Evolutionary conservation across 306 rosid species (phyloP).

Genomic region (Rosa lucieae): DNA sequence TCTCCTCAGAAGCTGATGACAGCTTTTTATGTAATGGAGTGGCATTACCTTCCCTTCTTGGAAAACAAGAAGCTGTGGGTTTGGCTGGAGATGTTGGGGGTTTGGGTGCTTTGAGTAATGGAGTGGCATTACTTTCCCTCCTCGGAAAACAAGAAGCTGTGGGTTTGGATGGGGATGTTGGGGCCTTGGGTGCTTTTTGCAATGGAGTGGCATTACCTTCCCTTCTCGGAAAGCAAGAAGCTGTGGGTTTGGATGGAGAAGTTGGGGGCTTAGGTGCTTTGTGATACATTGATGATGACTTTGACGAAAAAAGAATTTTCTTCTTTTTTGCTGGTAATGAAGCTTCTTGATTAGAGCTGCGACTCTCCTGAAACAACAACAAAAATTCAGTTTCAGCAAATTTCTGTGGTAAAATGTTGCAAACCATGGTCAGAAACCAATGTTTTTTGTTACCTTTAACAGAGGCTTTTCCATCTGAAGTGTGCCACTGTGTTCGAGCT

Average conservation of each 20-base stretch:
- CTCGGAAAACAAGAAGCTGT: slow-evolving; percentile 31
- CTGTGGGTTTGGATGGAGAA: slow-evolving; percentile 50
- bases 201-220: slow-evolving; percentile 50
- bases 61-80: slow-evolving; percentile 36
- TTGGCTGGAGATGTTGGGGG: slow-evolving; percentile 58
- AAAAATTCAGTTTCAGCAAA: not conserved
- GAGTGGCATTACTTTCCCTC: slow-evolving; percentile 49
- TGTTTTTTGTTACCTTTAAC: slow-evolving; percentile 39
- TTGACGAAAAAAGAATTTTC: slow-evolving; percentile 52
- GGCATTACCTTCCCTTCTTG: slow-evolving; percentile 35
- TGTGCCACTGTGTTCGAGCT: slow-evolving; percentile 39
- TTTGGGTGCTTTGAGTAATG: slow-evolving; percentile 37
- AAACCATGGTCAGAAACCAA: not conserved
- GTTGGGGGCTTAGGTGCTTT: slow-evolving; percentile 53
- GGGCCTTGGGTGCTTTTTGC: slow-evolving; percentile 31
- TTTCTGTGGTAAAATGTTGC: not conserved
- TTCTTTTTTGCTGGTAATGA: slow-evolving; percentile 40
- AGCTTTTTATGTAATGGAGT: slow-evolving; percentile 57
- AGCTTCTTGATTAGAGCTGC: slow-evolving; percentile 37
- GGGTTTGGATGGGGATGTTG: slow-evolving; percentile 55
- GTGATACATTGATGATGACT: slow-evolving; percentile 29
- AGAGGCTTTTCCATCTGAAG: slow-evolving; percentile 42
- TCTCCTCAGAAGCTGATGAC: slow-evolving; percentile 42
- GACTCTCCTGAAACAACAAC: slow-evolving; percentile 34
- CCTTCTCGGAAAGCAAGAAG: slow-evolving; percentile 32